Evolutionary conservation across 176 grass and related monocot species (phyloP), one percentile per base, ranked within the genome.

Genomic region (Avena atlantica): DNA sequence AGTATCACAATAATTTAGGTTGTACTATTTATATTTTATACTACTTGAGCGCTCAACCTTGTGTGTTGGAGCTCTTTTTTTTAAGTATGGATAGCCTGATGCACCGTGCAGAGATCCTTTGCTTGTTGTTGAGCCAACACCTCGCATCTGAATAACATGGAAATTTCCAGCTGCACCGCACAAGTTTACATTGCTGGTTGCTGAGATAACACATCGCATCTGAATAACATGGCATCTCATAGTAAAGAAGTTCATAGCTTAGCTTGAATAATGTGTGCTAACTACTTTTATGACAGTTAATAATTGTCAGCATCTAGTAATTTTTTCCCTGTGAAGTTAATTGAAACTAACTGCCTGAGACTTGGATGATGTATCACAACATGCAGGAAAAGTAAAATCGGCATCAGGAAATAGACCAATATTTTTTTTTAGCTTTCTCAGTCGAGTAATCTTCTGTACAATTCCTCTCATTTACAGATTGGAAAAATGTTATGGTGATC

Each of bases 21-120:
- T 78, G 51, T 79, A 59, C 59, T 83, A 11, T 72, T 31, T 29
- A n/a, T 13, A 27, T 8, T 73, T 47, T 79, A 40, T 85, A 74
- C 71, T 55, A 23, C 63, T 52, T 78, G 61, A 64, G 76, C 4
- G 21, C 31, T 78, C 45, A 86, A 70, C 72, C 79, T 78, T 74
- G 16, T 90, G 72, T 6, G 6, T 62, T 72, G 52, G 72, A 83
- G 78, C 71, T 90, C 53, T 13, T 44, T 82, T 90, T 63, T 90
- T 77, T 83, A 48, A 60, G 44, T 76, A 50, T n/a, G 53, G 52
- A 27, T 17, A 51, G 52, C 84, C 62, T 78, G 83, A 72, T 86
- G 83, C 82, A 75, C 76, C 21, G 34, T 49, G n/a, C 49, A 57
- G 12, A 36, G 87, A 89, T 84, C 12, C 51, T 63, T 69, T 89